Conservation (phyloP, 768 basidiomycete genomes). For the Agrocybe praecox region DNA sequence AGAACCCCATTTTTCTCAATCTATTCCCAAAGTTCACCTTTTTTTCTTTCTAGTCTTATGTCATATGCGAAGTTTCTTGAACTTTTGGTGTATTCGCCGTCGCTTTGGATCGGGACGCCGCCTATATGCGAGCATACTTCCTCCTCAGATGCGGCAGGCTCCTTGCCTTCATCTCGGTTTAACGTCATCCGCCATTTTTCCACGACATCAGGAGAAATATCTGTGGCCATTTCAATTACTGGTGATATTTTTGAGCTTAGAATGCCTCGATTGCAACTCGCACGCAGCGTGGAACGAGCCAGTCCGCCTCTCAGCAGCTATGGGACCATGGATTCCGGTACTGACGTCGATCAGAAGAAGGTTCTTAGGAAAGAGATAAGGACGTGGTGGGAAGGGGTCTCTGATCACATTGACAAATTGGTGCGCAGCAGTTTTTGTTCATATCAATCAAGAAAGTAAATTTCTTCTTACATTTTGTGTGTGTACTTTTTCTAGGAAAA, state of each 20-base stretch:
- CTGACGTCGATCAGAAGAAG: slow-evolving; percentile 45
- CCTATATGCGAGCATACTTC: slow-evolving; percentile 52
- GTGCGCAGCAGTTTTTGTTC: slow-evolving; percentile 35
- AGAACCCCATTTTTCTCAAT: slow-evolving; percentile 13
- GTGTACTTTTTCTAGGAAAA: slow-evolving; percentile 41
- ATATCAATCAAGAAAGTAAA: neutral
- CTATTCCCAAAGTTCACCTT: neutral
- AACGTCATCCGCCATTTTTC: slow-evolving; percentile 47
- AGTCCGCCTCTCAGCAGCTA: slow-evolving; percentile 10
- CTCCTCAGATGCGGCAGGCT: slow-evolving; percentile 21
- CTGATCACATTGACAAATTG: slow-evolving; percentile 61
- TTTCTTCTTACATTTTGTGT: neutral
- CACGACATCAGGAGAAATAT: slow-evolving; percentile 30
- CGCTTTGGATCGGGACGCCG: slow-evolving; percentile 34
- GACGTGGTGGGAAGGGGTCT: slow-evolving; percentile 66
- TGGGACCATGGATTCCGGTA: slow-evolving; percentile 7
- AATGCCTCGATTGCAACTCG: slow-evolving; percentile 62
- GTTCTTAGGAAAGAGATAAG: slow-evolving; percentile 61
- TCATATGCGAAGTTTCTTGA: slow-evolving; percentile 65
- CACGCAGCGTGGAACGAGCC: slow-evolving; percentile 25
- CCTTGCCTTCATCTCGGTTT: slow-evolving; percentile 31
- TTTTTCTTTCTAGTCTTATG: slow-evolving; percentile 37
- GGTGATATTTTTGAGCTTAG: slow-evolving; percentile 64
- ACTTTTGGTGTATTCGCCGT: slow-evolving; percentile 48
- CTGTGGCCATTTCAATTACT: slow-evolving; percentile 46